Evolutionary conservation across 1,139 yeast genomes (phyloP), one percentile per base, ranked within the genome.

Genomic region (Scheffersomyces cryptocercus): DNA sequence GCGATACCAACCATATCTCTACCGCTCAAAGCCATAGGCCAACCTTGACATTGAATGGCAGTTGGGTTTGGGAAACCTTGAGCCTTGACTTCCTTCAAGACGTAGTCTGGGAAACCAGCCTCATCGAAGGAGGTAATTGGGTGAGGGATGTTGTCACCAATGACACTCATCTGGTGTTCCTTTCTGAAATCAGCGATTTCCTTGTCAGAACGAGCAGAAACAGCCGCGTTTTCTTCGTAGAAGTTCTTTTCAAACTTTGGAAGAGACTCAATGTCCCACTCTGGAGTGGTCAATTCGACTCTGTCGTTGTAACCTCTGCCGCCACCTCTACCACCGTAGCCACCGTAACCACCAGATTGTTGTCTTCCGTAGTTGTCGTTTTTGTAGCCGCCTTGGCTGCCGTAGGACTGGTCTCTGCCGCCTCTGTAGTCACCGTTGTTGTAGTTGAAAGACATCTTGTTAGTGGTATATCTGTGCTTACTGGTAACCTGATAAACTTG

Each of bases 21-120:
- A 76, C 99, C 99, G 60, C 93, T 84, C 51, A 91, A 79, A 64
- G 99, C 99, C 99, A 93, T 93, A 51, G 99, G 99, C 99, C 99
- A 93, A 74, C 99, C 99, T 76, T 95, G 99, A 69, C 97, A 88
- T 75, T 93, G 99, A 65, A 93, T 93, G 53, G 89, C 89, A 46
- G 99, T 93, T 58, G 99, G 99, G 53, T 77, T 82, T 47, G 86
- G 95, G 75, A 93, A 93, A 48, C 98, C 98, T 71, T 88, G 93
- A 49, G 85, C 84, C 73, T 87, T 82, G 58, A 93, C 90, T 75
- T 93, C 97, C 53, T 73, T 77, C 64, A 93, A 78, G 36, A 93
- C 98, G 63, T 93, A 91, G 56, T 83, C 88, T 52, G 98, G 98
- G 81, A 91, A 91, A 38, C 97, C 97, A 62, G 96, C 96, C 75